Conservation (phyloP, 805 yeast species). For the Yarrowia sp. region DNA sequence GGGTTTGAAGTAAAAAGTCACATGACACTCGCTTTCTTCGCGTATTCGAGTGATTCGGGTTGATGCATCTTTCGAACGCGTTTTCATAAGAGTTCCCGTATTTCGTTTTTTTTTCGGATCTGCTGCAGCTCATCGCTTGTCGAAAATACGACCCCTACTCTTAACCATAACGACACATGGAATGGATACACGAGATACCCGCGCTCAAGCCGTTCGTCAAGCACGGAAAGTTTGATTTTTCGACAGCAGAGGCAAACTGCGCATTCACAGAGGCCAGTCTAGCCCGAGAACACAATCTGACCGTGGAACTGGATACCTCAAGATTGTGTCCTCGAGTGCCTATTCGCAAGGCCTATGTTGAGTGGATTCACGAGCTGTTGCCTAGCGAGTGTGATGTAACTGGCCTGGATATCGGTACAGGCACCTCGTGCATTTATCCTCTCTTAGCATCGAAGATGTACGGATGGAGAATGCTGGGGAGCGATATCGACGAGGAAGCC, state of each 20-base stretch:
- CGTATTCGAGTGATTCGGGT: too few species aligned
- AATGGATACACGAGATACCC: neutral
- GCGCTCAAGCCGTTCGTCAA: neutral
- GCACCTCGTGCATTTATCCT: neutral
- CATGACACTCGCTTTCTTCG: too few species aligned
- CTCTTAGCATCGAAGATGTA: neutral
- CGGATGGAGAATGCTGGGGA: constrained; percentile 12
- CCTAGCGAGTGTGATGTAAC: neutral
- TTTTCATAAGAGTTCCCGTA: too few species aligned
- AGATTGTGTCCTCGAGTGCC: constrained; percentile 18
- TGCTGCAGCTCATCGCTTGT: too few species aligned
- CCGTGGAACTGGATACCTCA: neutral
- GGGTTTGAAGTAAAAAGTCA: too few species aligned
- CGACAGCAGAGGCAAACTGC: constrained; percentile 6
- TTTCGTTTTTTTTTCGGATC: too few species aligned
- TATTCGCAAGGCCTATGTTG: neutral
- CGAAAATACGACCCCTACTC: too few species aligned
- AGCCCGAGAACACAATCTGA: neutral
- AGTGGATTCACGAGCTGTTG: neutral
- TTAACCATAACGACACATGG: too few species aligned
- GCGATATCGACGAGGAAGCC: neutral
- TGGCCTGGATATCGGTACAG: neutral
- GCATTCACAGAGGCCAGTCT: neutral
- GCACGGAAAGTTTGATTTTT: neutral
- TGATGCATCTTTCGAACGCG: too few species aligned